phyloP scores from a whole-genome alignment of 2,329 filamentous ascomycete genomes.

The Paraconiothyrium sp. region DNA sequence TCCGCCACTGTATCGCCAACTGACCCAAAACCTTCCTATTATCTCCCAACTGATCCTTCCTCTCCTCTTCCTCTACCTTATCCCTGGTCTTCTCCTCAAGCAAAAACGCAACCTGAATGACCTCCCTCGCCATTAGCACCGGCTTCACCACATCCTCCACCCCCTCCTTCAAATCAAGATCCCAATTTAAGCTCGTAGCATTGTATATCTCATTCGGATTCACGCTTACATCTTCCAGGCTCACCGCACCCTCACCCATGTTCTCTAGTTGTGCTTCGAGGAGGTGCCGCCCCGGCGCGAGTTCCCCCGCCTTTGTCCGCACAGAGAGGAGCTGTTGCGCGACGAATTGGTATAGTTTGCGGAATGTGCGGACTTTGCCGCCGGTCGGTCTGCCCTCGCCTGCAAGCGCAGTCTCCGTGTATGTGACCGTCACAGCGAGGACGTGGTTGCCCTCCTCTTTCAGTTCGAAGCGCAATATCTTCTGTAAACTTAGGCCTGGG shows the following conservation, averaged over 20 bases:
- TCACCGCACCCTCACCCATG: slow-evolving; percentile 82
- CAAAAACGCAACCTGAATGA: slow-evolving; percentile 72
- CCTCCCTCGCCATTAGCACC: slow-evolving; percentile 68
- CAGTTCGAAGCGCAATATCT: slow-evolving; percentile 83
- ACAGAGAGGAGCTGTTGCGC: slow-evolving; percentile 91
- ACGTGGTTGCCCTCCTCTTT: slow-evolving; percentile 96
- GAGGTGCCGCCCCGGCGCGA: slow-evolving; percentile 69
- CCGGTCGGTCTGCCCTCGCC: slow-evolving; percentile 57
- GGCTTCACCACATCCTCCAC: slow-evolving; percentile 47
- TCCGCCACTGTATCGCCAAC: slow-evolving; percentile 86
- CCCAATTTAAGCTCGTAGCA: slow-evolving; percentile 65
- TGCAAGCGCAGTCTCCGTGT: slow-evolving; percentile 81
- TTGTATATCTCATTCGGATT: slow-evolving; percentile 64
- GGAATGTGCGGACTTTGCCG: slow-evolving; percentile 80
- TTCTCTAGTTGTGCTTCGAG: slow-evolving; percentile 97
- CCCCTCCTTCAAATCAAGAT: slow-evolving; percentile 49
- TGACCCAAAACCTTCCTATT: slow-evolving; percentile 76
- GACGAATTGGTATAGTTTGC: slow-evolving; percentile 96
- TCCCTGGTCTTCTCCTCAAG: slow-evolving; percentile 63
- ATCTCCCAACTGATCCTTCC: slow-evolving; percentile 31
- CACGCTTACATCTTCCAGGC: slow-evolving; percentile 70
- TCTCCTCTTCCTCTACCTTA: slow-evolving; percentile 54
- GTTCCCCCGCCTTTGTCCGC: slow-evolving; percentile 81
- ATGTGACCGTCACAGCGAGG: slow-evolving; percentile 90
- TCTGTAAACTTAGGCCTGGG: slow-evolving; percentile 76